Percentiles rank a stretch among this genome's conserved stretches.
Conservation (phyloP, 2,329 filamentous ascomycete genomes). For the Xylariaceae sp. region DNA sequence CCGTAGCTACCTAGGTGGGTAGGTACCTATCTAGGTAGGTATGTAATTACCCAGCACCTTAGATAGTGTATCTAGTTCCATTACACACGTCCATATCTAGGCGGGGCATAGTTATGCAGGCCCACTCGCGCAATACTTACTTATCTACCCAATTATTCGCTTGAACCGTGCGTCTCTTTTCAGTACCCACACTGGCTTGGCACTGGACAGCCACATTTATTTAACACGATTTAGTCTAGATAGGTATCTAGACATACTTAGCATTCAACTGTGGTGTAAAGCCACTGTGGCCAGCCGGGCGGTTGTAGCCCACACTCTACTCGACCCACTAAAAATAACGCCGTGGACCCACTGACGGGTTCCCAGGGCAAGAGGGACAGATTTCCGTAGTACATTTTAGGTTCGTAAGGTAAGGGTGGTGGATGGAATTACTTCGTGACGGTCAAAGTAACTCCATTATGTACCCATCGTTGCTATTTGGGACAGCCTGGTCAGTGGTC, state of each 20-base stretch:
- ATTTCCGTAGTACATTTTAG: slow-evolving; percentile 22
- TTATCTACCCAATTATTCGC: too few species aligned
- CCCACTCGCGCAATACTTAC: background rate
- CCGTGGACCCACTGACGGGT: slow-evolving; percentile 11
- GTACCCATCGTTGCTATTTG: slow-evolving; percentile 8
- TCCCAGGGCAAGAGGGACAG: slow-evolving; percentile 27
- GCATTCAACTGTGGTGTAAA: too few species aligned
- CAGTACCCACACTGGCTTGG: too few species aligned
- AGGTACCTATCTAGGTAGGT: too few species aligned
- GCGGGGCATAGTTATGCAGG: background rate
- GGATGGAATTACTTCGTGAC: background rate
- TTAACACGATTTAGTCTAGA: too few species aligned
- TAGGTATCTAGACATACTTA: too few species aligned
- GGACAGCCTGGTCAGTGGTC: slow-evolving; percentile 14
- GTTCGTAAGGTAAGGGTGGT: background rate
- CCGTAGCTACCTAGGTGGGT: background rate
- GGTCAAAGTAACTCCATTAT: background rate
- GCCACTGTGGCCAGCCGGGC: background rate
- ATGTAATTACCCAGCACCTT: too few species aligned
- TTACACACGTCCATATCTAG: background rate
- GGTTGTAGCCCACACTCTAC: background rate
- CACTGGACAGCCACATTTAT: too few species aligned
- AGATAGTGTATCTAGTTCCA: too few species aligned
- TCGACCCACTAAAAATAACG: background rate
- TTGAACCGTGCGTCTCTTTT: too few species aligned